Base-by-base conservation (phyloP, 1,284 basidiomycete genomes). In the Phenoliferia sp. region DNA sequence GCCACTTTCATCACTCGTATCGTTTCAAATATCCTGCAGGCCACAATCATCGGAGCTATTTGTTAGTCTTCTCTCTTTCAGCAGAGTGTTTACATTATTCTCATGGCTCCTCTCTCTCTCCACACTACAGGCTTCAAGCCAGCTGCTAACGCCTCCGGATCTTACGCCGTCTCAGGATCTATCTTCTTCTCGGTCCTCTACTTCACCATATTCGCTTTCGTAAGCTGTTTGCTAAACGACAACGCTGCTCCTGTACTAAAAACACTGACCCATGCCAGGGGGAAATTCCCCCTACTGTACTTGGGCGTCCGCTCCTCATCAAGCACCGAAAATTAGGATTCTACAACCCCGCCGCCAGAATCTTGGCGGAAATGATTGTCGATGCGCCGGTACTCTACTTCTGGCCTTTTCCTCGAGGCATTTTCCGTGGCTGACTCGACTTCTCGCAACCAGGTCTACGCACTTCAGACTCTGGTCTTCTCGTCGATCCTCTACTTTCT, bases 321-420 rank as follows among this genome's bases (percentile, higher is more conserved):
- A 73, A 74, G 62, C 69, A 70, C 44, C 67, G 69, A 32, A 58
- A 26, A 6, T 65, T 77, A 55, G 77, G 75, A 10, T 77, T 78
- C 69, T 78, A 75, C 63, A 74, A 75, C 26, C 78, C 78, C 1
- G 75, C 75, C 17, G 78, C 78, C 2, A 55, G 72, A 50, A 65
- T 66, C 1, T 28, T 79, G 17, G 75, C 76, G 4, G 67, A 70
- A 62, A 66, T 77, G 33, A 52, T 76, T 10, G 73, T 72, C 52
- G 81, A 82, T 72, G 36, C 80, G 17, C 81, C 81, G 12, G 78
- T 81, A 64, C 79, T 79, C 73, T 73, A 78, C 32, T 66, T 79
- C 33, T 78, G 80, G 56, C 74, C 68, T n/a, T n/a, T n/a, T n/a
- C n/a, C n/a, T n/a, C n/a, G n/a, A 69, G 19, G 75, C 74, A 0